Conservation (phyloP, 2,329 filamentous ascomycete species). For the Ophiognomonia clavigignenti-juglandacearum region DNA sequence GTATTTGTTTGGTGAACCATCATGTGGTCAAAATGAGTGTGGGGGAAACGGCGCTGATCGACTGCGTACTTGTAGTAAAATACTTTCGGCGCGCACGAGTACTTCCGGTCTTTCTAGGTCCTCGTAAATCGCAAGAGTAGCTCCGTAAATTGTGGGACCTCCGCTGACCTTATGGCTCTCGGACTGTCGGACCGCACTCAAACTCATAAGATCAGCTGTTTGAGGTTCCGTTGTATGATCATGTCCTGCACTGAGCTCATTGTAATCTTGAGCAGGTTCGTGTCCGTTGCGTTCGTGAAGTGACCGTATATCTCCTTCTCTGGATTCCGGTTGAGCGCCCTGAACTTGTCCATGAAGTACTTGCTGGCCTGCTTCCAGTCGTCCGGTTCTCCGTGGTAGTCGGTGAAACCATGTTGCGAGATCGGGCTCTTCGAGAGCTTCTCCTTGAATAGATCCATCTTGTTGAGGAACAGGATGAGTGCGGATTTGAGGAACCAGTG, state of each 20-base stretch:
- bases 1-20: constrained; percentile 5
- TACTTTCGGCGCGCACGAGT: constrained; percentile 10
- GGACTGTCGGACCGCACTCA: constrained; percentile 15
- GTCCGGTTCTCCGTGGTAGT: constrained; percentile 67
- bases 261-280: constrained; percentile 77
- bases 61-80: constrained; percentile 13
- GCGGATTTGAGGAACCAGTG: constrained; percentile 82
- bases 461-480: constrained; percentile 81
- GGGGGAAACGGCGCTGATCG: constrained; percentile 14
- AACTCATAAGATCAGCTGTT: constrained; percentile 66
- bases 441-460: constrained; percentile 79
- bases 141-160: neutral
- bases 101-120: constrained; percentile 4
- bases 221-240: constrained; percentile 80
- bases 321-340: constrained; percentile 65
- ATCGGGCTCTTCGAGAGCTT: constrained; percentile 70
- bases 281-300: constrained; percentile 59
- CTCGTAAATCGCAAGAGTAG: neutral
- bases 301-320: constrained; percentile 61
- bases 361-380: constrained; percentile 72
- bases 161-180: constrained; percentile 3
- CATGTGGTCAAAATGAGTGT: neutral
- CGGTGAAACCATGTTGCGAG: constrained; percentile 68
- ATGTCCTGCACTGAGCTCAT: constrained; percentile 85
- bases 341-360: constrained; percentile 80